These are phyloP conservation scores for Hypoxylon cercidicola DNA, from an alignment of 495 filamentous ascomycete species.

Conservation along the genomic window DNA sequence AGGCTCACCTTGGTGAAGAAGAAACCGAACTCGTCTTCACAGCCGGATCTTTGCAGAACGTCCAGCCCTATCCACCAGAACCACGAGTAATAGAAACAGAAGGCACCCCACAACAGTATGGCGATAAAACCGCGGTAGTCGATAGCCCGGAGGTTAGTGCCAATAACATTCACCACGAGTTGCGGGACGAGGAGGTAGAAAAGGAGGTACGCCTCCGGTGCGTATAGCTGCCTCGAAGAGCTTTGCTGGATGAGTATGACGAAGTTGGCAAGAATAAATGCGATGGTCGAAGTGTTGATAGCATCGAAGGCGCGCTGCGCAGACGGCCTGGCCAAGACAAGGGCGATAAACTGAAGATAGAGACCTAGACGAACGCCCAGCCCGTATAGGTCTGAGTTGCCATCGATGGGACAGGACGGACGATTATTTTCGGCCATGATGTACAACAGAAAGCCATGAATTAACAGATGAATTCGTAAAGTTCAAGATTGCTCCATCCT, in stretches of 20 bases:
- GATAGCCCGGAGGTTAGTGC: not conserved
- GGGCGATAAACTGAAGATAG: slow-evolving; percentile 51
- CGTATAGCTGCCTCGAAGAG: slow-evolving; percentile 9
- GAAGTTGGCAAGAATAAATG: slow-evolving; percentile 26
- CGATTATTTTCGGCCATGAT: slow-evolving; percentile 7
- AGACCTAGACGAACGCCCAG: slow-evolving; percentile 53
- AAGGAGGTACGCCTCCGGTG: slow-evolving; percentile 27
- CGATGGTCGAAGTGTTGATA: slow-evolving; percentile 27
- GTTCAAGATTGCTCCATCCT: not conserved
- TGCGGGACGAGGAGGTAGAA: slow-evolving; percentile 27
- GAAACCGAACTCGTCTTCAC: slow-evolving; percentile 33
- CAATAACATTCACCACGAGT: slow-evolving; percentile 11
- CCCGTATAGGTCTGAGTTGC: slow-evolving; percentile 53
- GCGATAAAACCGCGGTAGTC: slow-evolving; percentile 2
- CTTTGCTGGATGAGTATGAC: slow-evolving; percentile 20
- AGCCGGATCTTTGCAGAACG: slow-evolving; percentile 19
- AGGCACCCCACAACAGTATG: slow-evolving; percentile 10
- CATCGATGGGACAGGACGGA: slow-evolving; percentile 31
- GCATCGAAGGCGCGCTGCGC: slow-evolving; percentile 16
- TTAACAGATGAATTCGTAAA: not conserved
- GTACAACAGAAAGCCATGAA: not conserved
- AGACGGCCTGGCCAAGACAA: slow-evolving; percentile 27
- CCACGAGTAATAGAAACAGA: slow-evolving; percentile 28
- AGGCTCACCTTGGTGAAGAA: slow-evolving; percentile 39
- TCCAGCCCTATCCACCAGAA: slow-evolving; percentile 38